These are phyloP conservation scores for Jatropha curcas DNA, from an alignment of 345 rosid species.

Conservation along the genomic window DNA sequence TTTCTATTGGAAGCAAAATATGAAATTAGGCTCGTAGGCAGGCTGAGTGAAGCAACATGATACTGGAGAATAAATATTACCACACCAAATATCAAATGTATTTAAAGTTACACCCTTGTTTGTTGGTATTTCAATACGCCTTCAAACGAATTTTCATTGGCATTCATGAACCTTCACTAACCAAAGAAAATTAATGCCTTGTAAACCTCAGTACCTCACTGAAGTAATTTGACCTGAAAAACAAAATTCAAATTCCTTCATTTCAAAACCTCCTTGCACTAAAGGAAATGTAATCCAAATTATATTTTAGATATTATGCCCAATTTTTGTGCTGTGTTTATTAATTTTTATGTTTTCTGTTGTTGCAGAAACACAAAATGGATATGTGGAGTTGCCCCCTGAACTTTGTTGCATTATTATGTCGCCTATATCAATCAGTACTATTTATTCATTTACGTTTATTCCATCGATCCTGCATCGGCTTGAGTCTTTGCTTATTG, in stretches of 20 bases:
- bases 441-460: constrained; percentile 68
- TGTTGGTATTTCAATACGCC: background rate
- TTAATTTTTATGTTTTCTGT: background rate
- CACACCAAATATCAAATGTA: background rate
- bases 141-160: background rate
- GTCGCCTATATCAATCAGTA: constrained; percentile 64
- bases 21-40: too few species aligned
- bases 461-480: constrained; percentile 79
- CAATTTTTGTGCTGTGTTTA: background rate
- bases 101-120: too few species aligned
- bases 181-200: too few species aligned
- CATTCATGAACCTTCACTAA: background rate
- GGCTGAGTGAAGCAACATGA: too few species aligned
- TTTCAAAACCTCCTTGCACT: background rate
- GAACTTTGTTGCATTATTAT: constrained; percentile 67
- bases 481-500: constrained; percentile 74
- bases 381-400: constrained; percentile 77
- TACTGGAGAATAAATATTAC: background rate
- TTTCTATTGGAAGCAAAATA: background rate
- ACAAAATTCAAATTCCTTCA: background rate
- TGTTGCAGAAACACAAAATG: constrained; percentile 48
- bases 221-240: background rate
- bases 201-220: too few species aligned
- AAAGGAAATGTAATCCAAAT: background rate
- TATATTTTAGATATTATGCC: background rate